These are phyloP conservation scores for Notholithocarpus densiflorus DNA, from an alignment of 306 rosid species.

Conservation along the genomic window DNA sequence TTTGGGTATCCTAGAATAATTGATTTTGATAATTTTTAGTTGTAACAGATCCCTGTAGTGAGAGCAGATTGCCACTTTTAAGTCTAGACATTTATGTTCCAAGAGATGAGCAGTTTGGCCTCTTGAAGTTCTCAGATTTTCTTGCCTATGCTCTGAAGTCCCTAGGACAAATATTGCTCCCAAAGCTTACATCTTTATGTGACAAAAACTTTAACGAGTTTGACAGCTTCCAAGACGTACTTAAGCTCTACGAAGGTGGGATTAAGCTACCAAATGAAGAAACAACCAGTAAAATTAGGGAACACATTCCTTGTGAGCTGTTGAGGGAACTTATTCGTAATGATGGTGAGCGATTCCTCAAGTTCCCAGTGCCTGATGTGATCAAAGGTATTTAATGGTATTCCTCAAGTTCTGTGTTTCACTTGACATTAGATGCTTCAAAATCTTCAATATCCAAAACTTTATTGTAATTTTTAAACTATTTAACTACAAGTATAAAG, in stretches of 20 bases:
- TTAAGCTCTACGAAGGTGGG: conserved; percentile 62
- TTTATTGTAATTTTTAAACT: not conserved
- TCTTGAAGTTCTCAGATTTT: conserved; percentile 72
- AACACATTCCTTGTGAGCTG: conserved; percentile 71
- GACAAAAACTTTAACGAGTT: conserved; percentile 84
- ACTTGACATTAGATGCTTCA: not conserved
- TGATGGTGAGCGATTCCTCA: conserved; percentile 82
- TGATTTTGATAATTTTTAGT: not conserved
- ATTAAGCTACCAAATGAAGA: conserved; percentile 51
- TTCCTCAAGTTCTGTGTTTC: not conserved
- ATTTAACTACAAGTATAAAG: not conserved
- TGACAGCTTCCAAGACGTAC: conserved; percentile 63
- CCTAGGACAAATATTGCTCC: conserved; percentile 55
- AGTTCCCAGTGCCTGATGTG: conserved; percentile 79
- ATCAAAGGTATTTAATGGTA: conserved; percentile 50
- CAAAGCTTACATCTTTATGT: conserved; percentile 60
- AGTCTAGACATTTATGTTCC: conserved; percentile 76
- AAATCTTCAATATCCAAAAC: not conserved
- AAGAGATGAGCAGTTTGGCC: conserved; percentile 73
- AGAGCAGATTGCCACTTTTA: conserved; percentile 67
- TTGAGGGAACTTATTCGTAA: conserved; percentile 64
- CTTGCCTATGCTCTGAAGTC: conserved; percentile 76
- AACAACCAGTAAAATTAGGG: conserved; percentile 38
- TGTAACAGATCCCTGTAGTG: conserved; percentile 62
- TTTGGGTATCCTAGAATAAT: not conserved